A percentile compares a stretch with the other conserved stretches of the same genome.
Conservation (phyloP, 805 yeast genomes). For the Barnettozyma populi region DNA sequence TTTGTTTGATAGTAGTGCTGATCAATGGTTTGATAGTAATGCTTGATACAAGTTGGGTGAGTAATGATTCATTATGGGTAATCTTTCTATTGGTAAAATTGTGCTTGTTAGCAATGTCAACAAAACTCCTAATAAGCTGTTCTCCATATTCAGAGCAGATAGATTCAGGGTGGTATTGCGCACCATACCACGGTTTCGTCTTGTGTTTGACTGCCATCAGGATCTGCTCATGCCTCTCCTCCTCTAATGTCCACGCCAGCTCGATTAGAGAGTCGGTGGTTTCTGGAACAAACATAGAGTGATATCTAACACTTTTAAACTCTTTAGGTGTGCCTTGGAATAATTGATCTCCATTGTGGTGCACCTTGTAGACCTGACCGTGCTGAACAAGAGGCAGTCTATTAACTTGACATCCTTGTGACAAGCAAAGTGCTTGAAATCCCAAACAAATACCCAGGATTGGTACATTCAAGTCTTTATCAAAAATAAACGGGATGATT, state of each 20-base stretch:
- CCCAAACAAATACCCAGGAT: slow-evolving; percentile 92
- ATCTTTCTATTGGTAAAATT: slow-evolving; percentile 23
- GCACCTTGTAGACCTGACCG: slow-evolving; percentile 65
- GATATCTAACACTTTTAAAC: slow-evolving; percentile 80
- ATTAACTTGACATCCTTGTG: slow-evolving; percentile 50
- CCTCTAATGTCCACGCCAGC: slow-evolving; percentile 49
- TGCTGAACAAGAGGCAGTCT: slow-evolving; percentile 62
- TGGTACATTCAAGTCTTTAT: slow-evolving; percentile 41
- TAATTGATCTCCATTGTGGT: slow-evolving; percentile 29
- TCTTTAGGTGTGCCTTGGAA: slow-evolving; percentile 35
- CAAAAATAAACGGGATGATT: slow-evolving; percentile 54
- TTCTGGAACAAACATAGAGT: slow-evolving; percentile 59
- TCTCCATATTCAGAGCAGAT: slow-evolving; percentile 73
- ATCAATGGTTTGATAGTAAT: slow-evolving; percentile 17
- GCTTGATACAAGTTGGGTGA: slow-evolving; percentile 8
- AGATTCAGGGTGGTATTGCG: slow-evolving; percentile 97
- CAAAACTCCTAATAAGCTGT: slow-evolving; percentile 54
- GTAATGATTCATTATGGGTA: slow-evolving; percentile 10
- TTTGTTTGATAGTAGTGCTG: not conserved
- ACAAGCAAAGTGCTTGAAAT: slow-evolving; percentile 72
- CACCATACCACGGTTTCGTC: slow-evolving; percentile 73
- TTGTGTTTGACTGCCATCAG: slow-evolving; percentile 78
- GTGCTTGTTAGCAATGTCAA: slow-evolving; percentile 20
- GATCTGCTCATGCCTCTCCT: slow-evolving; percentile 29
- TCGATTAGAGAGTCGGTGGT: slow-evolving; percentile 38